Evolutionary conservation across 176 grass and related monocot species (phyloP), one percentile per base, ranked within the genome.

Genomic region (Dactylis glomerata): DNA sequence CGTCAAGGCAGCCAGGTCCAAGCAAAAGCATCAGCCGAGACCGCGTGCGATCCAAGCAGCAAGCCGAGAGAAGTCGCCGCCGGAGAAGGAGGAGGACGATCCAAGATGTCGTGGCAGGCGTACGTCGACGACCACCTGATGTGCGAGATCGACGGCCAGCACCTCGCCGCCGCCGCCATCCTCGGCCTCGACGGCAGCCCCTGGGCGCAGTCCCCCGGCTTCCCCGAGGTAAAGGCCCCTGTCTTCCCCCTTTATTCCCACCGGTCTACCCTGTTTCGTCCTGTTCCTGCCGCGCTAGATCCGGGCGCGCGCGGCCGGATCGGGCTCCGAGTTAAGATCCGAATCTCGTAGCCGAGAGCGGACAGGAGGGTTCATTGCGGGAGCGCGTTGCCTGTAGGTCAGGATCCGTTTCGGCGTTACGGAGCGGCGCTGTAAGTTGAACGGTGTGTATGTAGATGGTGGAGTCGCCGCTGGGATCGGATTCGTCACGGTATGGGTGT

Each of bases 111-210:
- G 94, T 96, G 94, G 94, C 91, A 96, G 67, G 0, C 81, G 64
- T 96, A 96, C 78, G 94, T 96, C 49, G 94, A 96, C 23, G 94
- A 96, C 19, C 94, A 96, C 89, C 94, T 96, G 59, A 47, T 93
- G 89, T 96, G 94, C 94, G 94, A 96, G 19, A 83, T 96, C 15
- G 94, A 96, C 0, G 91, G 91, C 75, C 84, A 96, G 52, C 12
- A 42, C 68, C 89, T 96, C 83, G 87, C 77, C 65, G 19, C 94
- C 89, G 86, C 94, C 81, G 89, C 94, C 81, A 93, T 96, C 89
- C 0, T 91, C 73, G 94, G 91, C 84, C 84, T 22, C 78, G 94
- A 96, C 76, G 94, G 94, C 72, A 93, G 78, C 91, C 3, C 17
- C 78, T 96, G 94, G 94, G 84, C 94, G 66, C 86, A 89, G 81